Evolutionary conservation across 495 filamentous ascomycete species (phyloP).

Genomic region (Aspergillus affinis): DNA sequence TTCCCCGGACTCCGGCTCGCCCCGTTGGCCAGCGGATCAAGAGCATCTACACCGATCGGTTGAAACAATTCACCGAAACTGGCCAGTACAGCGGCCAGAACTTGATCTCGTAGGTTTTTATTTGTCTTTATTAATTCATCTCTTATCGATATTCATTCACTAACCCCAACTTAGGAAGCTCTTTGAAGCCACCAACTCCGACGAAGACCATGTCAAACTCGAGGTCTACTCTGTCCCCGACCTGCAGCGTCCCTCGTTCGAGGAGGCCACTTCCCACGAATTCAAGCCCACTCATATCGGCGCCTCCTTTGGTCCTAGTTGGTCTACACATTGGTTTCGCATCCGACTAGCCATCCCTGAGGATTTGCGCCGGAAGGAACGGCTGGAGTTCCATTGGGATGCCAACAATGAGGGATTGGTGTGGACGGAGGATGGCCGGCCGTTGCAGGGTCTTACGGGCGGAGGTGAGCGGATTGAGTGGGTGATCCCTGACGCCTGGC

Average conservation of each 20-base stretch:
- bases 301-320: slow-evolving; percentile 83
- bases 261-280: slow-evolving; percentile 78
- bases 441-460: slow-evolving; percentile 91
- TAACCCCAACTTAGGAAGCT: slow-evolving; percentile 56
- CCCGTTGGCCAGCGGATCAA: slow-evolving; percentile 83
- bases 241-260: slow-evolving; percentile 79
- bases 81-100: slow-evolving; percentile 83
- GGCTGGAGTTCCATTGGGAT: slow-evolving; percentile 94
- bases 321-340: slow-evolving; percentile 98
- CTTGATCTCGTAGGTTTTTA: slow-evolving; percentile 58
- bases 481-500: slow-evolving; percentile 76
- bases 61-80: slow-evolving; percentile 71
- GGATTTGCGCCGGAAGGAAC: slow-evolving; percentile 67
- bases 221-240: slow-evolving; percentile 82
- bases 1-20: slow-evolving; percentile 57
- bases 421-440: slow-evolving; percentile 83
- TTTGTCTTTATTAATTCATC: neutral
- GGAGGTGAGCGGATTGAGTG: slow-evolving; percentile 86
- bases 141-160: neutral
- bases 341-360: slow-evolving; percentile 74
- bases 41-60: slow-evolving; percentile 81
- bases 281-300: slow-evolving; percentile 77
- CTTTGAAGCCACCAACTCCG: slow-evolving; percentile 69
- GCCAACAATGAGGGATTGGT: slow-evolving; percentile 87
- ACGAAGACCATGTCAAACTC: slow-evolving; percentile 76